These are phyloP conservation scores for Tetradesmus lagerheimii DNA, from an alignment of 139 green algal genomes.

Conservation along the genomic window DNA sequence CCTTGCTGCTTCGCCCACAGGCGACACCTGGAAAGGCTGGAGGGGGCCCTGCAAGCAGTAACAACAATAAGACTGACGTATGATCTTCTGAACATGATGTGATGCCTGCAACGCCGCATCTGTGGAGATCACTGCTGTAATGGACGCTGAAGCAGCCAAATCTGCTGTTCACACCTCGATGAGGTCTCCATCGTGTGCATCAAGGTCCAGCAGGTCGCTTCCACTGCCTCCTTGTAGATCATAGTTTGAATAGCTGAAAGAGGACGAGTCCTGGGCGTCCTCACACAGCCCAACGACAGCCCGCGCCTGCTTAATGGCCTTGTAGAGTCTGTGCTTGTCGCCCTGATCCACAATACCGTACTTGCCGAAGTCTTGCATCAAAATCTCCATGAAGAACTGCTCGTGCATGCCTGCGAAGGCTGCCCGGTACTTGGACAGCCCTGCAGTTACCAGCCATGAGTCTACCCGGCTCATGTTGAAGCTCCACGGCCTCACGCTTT, in stretches of 20 bases:
- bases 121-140: conserved; percentile 43
- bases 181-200: conserved; percentile 81
- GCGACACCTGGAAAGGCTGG: conserved; percentile 9
- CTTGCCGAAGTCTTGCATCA: conserved; percentile 79
- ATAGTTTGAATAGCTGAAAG: not conserved
- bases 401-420: conserved; percentile 58
- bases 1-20: not conserved
- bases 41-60: not conserved
- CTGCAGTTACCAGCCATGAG: conserved; percentile 60
- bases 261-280: conserved; percentile 3
- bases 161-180: conserved; percentile 46
- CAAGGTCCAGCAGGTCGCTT: conserved; percentile 80
- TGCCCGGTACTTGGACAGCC: conserved; percentile 54
- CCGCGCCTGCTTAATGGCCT: conserved; percentile 70
- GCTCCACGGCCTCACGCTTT: not conserved
- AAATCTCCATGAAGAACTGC: conserved; percentile 57
- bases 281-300: not conserved
- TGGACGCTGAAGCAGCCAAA: not conserved
- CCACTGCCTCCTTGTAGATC: not conserved
- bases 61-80: not conserved
- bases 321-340: conserved; percentile 87
- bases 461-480: not conserved
- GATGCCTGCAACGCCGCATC: not conserved
- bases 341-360: conserved; percentile 79
- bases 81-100: not conserved